Conservation (phyloP, 2,329 filamentous ascomycete species). For the Aspergillus amoenus region DNA sequence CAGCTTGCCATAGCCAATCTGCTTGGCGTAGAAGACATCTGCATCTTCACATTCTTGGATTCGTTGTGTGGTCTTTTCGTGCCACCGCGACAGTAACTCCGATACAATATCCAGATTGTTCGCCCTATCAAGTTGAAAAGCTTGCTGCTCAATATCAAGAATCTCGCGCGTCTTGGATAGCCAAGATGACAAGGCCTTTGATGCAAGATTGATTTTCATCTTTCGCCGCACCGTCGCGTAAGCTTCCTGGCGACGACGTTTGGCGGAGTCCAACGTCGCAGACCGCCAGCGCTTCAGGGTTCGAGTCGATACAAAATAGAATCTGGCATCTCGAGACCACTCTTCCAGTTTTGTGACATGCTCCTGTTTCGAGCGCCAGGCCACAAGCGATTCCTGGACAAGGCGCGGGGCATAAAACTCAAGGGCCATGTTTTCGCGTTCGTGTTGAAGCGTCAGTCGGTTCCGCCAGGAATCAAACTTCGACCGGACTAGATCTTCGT, state of each 20-base stretch:
- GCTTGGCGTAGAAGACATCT: conserved; percentile 38
- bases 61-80: conserved; percentile 37
- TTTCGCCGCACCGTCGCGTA: conserved; percentile 55
- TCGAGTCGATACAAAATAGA: conserved; percentile 54
- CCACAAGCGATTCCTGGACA: conserved; percentile 39
- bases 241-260: conserved; percentile 54
- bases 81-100: conserved; percentile 44
- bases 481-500: conserved; percentile 33
- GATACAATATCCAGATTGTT: conserved; percentile 36
- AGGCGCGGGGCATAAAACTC: conserved; percentile 46
- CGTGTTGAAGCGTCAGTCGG: conserved; percentile 38
- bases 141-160: conserved; percentile 40
- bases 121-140: conserved; percentile 35
- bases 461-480: conserved; percentile 40
- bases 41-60: conserved; percentile 37
- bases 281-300: conserved; percentile 53
- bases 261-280: conserved; percentile 50
- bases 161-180: conserved; percentile 33
- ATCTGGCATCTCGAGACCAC: conserved; percentile 57
- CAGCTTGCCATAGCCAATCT: conserved; percentile 39
- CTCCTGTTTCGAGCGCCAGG: conserved; percentile 38
- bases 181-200: conserved; percentile 42
- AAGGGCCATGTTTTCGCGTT: conserved; percentile 41
- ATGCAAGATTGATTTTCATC: conserved; percentile 55
- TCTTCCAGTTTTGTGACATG: conserved; percentile 50